Evolutionary conservation across 1,284 basidiomycete species (phyloP).

Genomic region (Gyrodon tennesseensis): DNA sequence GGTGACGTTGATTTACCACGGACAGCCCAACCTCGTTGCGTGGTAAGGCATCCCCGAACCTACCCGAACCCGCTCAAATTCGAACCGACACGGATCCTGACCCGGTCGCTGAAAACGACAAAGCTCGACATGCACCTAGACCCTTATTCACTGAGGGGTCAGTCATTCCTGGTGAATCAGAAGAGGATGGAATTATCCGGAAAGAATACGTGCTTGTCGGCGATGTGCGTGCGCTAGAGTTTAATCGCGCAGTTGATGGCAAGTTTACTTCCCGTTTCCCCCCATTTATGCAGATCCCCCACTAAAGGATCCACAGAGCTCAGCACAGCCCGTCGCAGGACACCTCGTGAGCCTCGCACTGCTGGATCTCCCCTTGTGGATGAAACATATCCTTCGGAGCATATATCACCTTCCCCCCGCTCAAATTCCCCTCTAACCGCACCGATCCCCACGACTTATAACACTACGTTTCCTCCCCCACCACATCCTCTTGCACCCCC

Average conservation of each 20-base stretch:
- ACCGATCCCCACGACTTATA: slow-evolving; percentile 38
- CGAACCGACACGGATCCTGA: slow-evolving; percentile 22
- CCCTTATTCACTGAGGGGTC: slow-evolving; percentile 63
- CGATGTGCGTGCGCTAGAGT: slow-evolving; percentile 71
- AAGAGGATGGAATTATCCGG: slow-evolving; percentile 71
- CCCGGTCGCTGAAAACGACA: slow-evolving; percentile 22
- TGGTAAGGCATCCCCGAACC: slow-evolving; percentile 27
- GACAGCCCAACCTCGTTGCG: slow-evolving; percentile 29
- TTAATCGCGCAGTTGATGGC: slow-evolving; percentile 78
- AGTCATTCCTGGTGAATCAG: slow-evolving; percentile 75
- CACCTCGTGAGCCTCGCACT: slow-evolving; percentile 55
- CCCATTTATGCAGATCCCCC: slow-evolving; percentile 13
- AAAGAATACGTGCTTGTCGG: slow-evolving; percentile 78
- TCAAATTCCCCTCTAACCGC: slow-evolving; percentile 35
- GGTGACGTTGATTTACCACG: slow-evolving; percentile 6
- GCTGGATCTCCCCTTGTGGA: slow-evolving; percentile 52
- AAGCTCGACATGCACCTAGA: slow-evolving; percentile 30
- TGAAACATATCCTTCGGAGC: slow-evolving; percentile 44
- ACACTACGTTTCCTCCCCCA: slow-evolving; percentile 67
- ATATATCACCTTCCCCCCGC: slow-evolving; percentile 32
- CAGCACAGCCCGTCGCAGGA: slow-evolving; percentile 57
- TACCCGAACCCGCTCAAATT: slow-evolving; percentile 24
- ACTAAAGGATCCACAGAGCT: slow-evolving; percentile 54
- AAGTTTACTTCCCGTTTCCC: slow-evolving; percentile 31
- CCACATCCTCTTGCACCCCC: slow-evolving; percentile 51